Conservation (phyloP, 176 grass and related monocot species). For the Elymus sibiricus region DNA sequence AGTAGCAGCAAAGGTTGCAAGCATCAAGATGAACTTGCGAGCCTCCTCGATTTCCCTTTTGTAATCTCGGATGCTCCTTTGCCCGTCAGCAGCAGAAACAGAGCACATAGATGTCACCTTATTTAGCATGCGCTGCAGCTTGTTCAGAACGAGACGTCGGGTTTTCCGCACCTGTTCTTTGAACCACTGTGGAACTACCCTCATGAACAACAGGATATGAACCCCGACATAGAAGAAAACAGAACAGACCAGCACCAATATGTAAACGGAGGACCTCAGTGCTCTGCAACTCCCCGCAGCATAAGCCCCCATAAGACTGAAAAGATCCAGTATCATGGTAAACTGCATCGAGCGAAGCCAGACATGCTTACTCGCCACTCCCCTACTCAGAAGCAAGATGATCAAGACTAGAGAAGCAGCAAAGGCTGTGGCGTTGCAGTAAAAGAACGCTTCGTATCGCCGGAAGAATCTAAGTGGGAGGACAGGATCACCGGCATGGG, state of each 20-base stretch:
- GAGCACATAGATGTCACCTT: not conserved
- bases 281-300: constrained; percentile 20
- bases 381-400: constrained; percentile 35
- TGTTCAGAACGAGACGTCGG: not conserved
- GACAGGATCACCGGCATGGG: constrained; percentile 7
- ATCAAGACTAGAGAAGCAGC: constrained; percentile 37
- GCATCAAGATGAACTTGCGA: constrained; percentile 32
- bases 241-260: constrained; percentile 3
- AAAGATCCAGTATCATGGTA: constrained; percentile 32
- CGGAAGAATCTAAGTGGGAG: not conserved
- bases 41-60: not conserved
- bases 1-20: constrained; percentile 27
- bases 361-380: not conserved
- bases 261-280: not conserved
- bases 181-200: not conserved
- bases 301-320: constrained; percentile 35
- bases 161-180: not conserved
- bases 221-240: constrained; percentile 10
- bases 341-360: constrained; percentile 22
- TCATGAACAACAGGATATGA: constrained; percentile 10
- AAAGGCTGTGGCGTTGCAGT: constrained; percentile 39
- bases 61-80: not conserved
- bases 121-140: not conserved
- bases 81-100: not conserved
- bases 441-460: constrained; percentile 31